Evolutionary conservation across 164 flowering plant species (phyloP), one percentile per base, ranked within the genome.

Genomic region (Cinnamomum chago): DNA sequence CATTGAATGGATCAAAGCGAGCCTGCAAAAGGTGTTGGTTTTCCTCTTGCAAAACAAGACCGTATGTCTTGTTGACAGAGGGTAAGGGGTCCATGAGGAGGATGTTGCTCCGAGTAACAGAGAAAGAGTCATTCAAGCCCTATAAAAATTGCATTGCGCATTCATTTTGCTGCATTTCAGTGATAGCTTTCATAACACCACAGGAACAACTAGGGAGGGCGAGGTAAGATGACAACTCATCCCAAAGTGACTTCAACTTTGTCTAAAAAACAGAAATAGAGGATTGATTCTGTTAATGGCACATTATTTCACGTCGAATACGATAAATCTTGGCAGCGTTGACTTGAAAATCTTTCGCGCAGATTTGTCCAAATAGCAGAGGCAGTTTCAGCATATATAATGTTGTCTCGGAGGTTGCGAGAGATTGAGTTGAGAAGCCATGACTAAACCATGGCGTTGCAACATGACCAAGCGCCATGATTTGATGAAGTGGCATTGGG

Each of bases 361-460:
- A 72, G 68, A 60, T 72, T 28, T 20, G 10, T 62, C 68, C 68
- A 72, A 20, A 72, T n/a, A 3, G 25, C 68, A 35, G 20, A 13
- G 7, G 68, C 50, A n/a, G 52, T 72, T 2, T 30, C 58, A 5
- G 68, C 2, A n/a, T 72, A 64, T 0, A 72, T 35, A 13, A 72
- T 47, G 27, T 52, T 62, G 3, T 62, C 75, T 1, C 25, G 28
- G n/a, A 72, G 52, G 2, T 72, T 28, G 5, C 30, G 22, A 20
- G 27, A 6, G 14, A 72, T 18, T 35, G 58, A 20, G 12, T 72
- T 60, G 17, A 72, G 52, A 2, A 72, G 30, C 75, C 68, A 72
- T 14, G 75, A 72, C 1, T 35, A 17, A 15, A 72, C 75, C 75
- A 72, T 62, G 12, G n/a, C 40, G 28, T 72, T 62, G 28, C 52